Conservation (phyloP, 805 yeast genomes). For the Isabelozyma heimii region DNA sequence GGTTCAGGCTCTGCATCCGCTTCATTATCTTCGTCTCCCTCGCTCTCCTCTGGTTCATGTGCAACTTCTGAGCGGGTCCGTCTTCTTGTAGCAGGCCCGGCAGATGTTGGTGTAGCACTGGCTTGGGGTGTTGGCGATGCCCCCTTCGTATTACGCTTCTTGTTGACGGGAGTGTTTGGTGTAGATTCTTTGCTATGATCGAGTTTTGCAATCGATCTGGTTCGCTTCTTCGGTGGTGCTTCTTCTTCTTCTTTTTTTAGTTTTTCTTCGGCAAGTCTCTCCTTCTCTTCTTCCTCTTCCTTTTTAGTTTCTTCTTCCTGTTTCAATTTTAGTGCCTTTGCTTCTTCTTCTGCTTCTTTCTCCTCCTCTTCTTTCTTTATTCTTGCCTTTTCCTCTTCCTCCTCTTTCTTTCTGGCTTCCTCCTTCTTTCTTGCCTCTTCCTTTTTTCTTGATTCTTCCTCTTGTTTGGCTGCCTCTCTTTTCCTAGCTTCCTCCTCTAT, state of each 20-base stretch:
- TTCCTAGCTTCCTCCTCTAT: conserved; percentile 2
- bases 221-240: conserved; percentile 10
- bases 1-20: conserved; percentile 1
- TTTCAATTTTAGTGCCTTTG: conserved; percentile 3
- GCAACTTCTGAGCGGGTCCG: conserved; percentile 10
- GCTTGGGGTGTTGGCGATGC: conserved; percentile 9
- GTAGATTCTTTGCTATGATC: conserved; percentile 1
- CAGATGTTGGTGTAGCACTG: background rate
- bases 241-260: conserved; percentile 3
- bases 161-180: conserved; percentile 7
- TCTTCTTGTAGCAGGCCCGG: conserved; percentile 6
- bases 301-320: conserved; percentile 1
- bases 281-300: conserved; percentile 3
- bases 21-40: conserved; percentile 5
- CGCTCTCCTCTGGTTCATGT: conserved; percentile 4
- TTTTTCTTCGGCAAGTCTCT: conserved; percentile 7
- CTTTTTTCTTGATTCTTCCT: conserved; percentile 4
- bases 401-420: conserved; percentile 3
- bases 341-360: conserved; percentile 5
- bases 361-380: conserved; percentile 4
- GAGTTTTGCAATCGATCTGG: conserved; percentile 9
- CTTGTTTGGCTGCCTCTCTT: too few species aligned
- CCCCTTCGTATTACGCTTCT: conserved; percentile 6
- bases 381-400: conserved; percentile 4
- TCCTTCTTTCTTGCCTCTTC: conserved; percentile 8